A percentile compares a stretch with the other conserved stretches of the same genome.
phyloP scores from a whole-genome alignment of 2,329 filamentous ascomycete genomes.

The Arthrobotrys musiformis region DNA sequence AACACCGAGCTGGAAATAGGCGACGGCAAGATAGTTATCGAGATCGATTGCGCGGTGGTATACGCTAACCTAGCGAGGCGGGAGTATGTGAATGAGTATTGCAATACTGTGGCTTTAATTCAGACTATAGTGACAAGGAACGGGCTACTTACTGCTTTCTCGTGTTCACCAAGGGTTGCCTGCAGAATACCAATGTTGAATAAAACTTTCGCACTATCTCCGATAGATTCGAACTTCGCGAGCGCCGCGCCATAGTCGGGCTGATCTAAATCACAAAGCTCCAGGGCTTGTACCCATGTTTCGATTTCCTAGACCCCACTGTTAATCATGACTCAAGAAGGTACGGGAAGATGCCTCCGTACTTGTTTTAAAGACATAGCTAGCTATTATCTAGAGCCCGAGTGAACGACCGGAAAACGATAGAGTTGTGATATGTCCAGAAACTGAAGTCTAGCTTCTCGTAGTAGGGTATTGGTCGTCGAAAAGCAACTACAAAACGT shows the following conservation, averaged over 20 bases:
- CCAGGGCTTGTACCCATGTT: conserved; percentile 93
- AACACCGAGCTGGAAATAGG: conserved; percentile 98
- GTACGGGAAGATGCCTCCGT: conserved; percentile 57
- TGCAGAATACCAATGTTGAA: conserved; percentile 99
- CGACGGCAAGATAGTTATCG: conserved; percentile 95
- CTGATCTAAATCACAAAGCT: conserved; percentile 93
- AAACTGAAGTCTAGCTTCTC: background rate
- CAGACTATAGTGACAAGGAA: background rate
- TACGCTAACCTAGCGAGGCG: conserved; percentile 77
- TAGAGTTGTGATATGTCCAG: background rate
- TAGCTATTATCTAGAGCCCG: background rate
- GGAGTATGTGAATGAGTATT: background rate
- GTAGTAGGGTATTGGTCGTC: background rate
- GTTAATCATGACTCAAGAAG: background rate
- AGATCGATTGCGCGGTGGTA: conserved; percentile 90
- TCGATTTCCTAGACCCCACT: conserved; percentile 82
- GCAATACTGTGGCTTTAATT: background rate
- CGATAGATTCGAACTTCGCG: conserved; percentile 82
- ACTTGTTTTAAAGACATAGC: conserved; percentile 73
- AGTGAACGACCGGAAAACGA: background rate
- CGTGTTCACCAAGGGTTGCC: conserved; percentile 93
- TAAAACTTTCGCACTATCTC: conserved; percentile 96
- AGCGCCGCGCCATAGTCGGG: conserved; percentile 95
- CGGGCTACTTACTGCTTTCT: conserved; percentile 79
- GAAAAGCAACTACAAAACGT: background rate